A percentile compares a stretch with the other conserved stretches of the same genome.
Conservation (phyloP, 2,329 filamentous ascomycete genomes). For the Ophiocordyceps unilateralis region DNA sequence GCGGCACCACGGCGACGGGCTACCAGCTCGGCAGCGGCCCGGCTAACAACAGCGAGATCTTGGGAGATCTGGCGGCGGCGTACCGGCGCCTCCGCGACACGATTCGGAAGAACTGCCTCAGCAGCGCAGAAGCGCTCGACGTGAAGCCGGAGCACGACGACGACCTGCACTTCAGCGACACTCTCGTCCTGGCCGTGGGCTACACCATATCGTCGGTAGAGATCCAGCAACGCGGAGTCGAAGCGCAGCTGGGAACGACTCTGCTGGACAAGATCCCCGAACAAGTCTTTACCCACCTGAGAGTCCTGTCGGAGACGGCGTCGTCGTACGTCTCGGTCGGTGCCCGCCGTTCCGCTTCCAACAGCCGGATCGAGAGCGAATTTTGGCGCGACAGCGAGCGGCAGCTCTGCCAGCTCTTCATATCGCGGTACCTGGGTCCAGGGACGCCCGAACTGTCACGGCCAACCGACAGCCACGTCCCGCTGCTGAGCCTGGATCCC, state of each 20-base stretch:
- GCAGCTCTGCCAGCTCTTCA: conserved; percentile 63
- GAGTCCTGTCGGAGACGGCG: conserved; percentile 75
- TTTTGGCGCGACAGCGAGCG: conserved; percentile 50
- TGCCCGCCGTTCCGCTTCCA: conserved; percentile 41
- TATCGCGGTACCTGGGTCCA: conserved; percentile 33
- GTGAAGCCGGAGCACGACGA: conserved; percentile 15
- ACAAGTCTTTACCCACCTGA: conserved; percentile 68
- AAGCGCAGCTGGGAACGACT: conserved; percentile 54
- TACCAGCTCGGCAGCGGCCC: conserved; percentile 3
- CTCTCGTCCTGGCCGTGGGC: conserved; percentile 50
- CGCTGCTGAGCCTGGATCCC: conserved; percentile 50
- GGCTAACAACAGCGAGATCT: conserved; percentile 10
- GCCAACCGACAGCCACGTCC: conserved; percentile 29
- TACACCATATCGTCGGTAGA: conserved; percentile 79
- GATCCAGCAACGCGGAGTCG: conserved; percentile 77
- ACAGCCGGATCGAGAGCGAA: conserved; percentile 47
- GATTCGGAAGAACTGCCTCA: conserved; percentile 35
- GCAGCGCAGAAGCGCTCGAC: conserved; percentile 18
- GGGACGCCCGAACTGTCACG: conserved; percentile 21
- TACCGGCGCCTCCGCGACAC: conserved; percentile 45
- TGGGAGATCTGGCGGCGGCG: conserved; percentile 38
- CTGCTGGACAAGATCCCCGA: conserved; percentile 73
- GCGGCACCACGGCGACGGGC: conserved; percentile 9
- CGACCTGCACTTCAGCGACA: conserved; percentile 37
- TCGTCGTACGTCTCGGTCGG: conserved; percentile 71